Base-by-base conservation (phyloP, 1,139 yeast species). In the Geotrichum cucujoidarum region DNA sequence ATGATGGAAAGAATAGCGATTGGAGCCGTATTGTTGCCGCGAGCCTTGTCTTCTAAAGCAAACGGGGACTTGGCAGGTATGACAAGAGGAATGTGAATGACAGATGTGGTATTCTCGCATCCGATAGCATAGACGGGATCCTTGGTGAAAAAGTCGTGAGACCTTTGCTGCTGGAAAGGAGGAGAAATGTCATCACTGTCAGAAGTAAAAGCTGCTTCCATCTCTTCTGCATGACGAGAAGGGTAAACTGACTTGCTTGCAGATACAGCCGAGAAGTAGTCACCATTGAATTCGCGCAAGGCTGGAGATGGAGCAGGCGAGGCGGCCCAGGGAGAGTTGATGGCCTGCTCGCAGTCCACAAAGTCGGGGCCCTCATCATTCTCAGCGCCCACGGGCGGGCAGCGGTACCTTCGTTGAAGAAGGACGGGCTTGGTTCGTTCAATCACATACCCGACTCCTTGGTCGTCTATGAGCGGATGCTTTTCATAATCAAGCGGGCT, bases 231-330 rank as follows among this genome's bases (percentile, higher is more conserved):
- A 10, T 41, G 31, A 10, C 45, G 30, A 1, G 30, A 13, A 11
- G 6, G 24, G 5, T 5, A 21, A 2, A 10, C 16, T 20, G 38
- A 21, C 38, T 10, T 17, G 50, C 62, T 63, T 1, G 66, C 64
- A 8, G 20, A 22, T 5, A 24, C 10, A n/a, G 18, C 1, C 17
- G 35, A 31, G 8, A 31, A 21, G 22, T 29, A 34, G 40, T 56
- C 59, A 35, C 56, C 61, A 1, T 53, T 40, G 21, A 55, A 56
- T 24, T 58, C 63, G 21, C 56, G 53, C 4, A 63, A 43, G 8
- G 66, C 66, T 6, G 68, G 67, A 11, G 68, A 64, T 3, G 68
- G 65, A 1, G 65, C 67, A 2, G 67, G 66, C 4, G 68, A 63
- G 30, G 54, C 50, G 10, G 63, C 53, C 68, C 68, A 63, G 1